Base-by-base conservation (phyloP, 768 basidiomycete genomes). In the Clavulina sp. region DNA sequence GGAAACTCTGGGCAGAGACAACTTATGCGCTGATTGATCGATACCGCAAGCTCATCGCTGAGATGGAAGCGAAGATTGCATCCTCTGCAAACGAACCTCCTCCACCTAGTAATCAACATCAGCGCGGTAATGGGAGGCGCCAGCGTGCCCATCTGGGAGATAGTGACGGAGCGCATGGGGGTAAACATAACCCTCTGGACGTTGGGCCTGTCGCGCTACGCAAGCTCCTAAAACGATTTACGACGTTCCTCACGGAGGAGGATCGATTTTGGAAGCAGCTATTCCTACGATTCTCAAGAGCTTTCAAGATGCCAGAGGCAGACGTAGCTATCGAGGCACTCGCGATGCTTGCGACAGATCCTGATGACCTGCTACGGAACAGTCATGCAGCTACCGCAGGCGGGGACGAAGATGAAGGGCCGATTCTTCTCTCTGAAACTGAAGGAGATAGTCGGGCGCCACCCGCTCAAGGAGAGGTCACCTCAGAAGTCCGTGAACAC, bases 191-290 rank as follows among this genome's bases (percentile, higher is more conserved):
- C 9, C 34, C 9, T 19, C 34, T 56, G 58, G 32, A 50, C 64
- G 21, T 57, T 40, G 78, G 80, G 18, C 73, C 73, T 5, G 85
- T 89, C 41, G 91, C 93, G 61, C 69, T 87, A 56, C 79, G 88
- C 58, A 93, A 86, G 62, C 73, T 89, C 29, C 65, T 89, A 16
- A 82, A 86, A 44, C 77, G 86, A 38, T 97, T 99, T 68, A 74
- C 84, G 32, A 81, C 88, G 59, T 95, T 91, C 62, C 75, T 99
- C 13, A 73, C 79, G 0, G 79, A 83, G 30, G 93, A 99, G 64
- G 86, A 92, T 62, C 81, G 79, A 59, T 95, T 93, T 65, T 99
- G 91, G 83, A 76, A 73, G 28, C 76, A 80, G 54, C 72, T 97
- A 19, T 71, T 91, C 41, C 68, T 78, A 46, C 76, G 89, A 32